Base-by-base conservation (phyloP, 2,329 filamentous ascomycete species). In the Lachnum nothofagi region DNA sequence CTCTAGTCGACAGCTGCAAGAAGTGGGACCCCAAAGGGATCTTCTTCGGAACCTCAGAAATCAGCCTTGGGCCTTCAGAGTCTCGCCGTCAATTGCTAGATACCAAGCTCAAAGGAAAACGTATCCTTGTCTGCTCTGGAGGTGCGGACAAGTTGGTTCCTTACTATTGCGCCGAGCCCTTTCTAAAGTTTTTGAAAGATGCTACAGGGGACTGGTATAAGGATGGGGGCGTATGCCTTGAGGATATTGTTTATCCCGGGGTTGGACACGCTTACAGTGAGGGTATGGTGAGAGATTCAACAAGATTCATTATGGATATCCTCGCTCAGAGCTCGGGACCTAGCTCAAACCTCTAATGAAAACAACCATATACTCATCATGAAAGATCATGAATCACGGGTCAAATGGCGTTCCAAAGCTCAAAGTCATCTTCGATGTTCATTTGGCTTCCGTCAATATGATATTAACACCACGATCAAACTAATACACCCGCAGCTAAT, bases 21-120 rank as follows among this genome's bases (percentile, higher is more conserved):
- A 77, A 76, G 46, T 79, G 76, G 51, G 93, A 98, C 60, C 90
- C 91, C 0, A 86, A 85, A 17, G 84, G 79, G 1, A 70, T 93
- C 5, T 68, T 95, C 8, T 82, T 94, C 4, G 78, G 79, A 39
- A 71, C 74, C 1, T 60, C 60, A 0, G 50, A 66, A 4, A 61
- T 77, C 40, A 49, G 29, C 2, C 4, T 39, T 6, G 31, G 29
- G 5, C 64, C 68, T 0, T 2, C 58, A 35, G 2, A 31, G 19
- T 12, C 8, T 14, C 4, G 82, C 12, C 67, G 69, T 10, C 56
- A 60, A 2, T 58, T 80, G 5, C 65, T 82, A 0, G 72, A 79
- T 25, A 54, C 66, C 3, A 71, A 69, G 1, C 60, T 88, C 6
- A 68, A 68, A 5, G 80, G 80, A 1, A 90, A 88, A 70, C 78